Evolutionary conservation across 176 grass and related monocot genomes (phyloP).

Genomic region (Pontederia crassipes): DNA sequence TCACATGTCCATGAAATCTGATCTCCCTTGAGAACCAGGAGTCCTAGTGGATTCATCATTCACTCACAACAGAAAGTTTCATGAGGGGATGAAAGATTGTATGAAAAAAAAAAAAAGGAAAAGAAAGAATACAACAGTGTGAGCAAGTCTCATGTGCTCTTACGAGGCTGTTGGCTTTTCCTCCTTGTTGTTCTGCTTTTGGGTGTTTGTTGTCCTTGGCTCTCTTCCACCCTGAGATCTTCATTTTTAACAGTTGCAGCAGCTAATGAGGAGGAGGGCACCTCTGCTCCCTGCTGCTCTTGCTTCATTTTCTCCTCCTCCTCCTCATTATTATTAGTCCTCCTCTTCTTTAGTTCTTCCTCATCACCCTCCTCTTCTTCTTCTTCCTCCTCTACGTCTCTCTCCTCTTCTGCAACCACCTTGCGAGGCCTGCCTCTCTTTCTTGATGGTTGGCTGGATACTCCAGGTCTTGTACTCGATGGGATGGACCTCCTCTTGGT

Average conservation of each 20-base stretch:
- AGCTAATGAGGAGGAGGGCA: background rate
- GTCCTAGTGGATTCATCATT: no score
- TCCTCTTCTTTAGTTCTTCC: background rate
- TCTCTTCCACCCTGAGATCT: background rate
- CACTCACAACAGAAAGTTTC: no score
- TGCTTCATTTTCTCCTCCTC: constrained; percentile 1
- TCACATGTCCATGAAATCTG: no score
- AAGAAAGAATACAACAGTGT: background rate
- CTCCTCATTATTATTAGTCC: background rate
- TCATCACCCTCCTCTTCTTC: background rate
- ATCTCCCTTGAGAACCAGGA: no score
- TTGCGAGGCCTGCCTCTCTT: constrained; percentile 12
- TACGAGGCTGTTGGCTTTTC: constrained; percentile 16
- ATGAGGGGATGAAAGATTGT: no score
- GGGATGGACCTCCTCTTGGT: background rate
- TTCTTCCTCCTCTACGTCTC: background rate
- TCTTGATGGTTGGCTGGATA: background rate
- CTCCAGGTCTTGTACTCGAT: background rate
- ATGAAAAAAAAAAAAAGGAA: no score
- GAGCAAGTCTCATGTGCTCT: constrained; percentile 1
- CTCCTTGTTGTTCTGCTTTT: constrained; percentile 14
- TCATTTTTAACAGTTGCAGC: background rate
- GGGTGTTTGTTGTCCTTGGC: background rate
- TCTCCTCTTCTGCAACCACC: constrained; percentile 5
- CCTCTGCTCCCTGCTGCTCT: background rate